Evolutionary conservation across 495 filamentous ascomycete genomes (phyloP), one percentile per base, ranked within the genome.

Genomic region (Trichoderma virens): DNA sequence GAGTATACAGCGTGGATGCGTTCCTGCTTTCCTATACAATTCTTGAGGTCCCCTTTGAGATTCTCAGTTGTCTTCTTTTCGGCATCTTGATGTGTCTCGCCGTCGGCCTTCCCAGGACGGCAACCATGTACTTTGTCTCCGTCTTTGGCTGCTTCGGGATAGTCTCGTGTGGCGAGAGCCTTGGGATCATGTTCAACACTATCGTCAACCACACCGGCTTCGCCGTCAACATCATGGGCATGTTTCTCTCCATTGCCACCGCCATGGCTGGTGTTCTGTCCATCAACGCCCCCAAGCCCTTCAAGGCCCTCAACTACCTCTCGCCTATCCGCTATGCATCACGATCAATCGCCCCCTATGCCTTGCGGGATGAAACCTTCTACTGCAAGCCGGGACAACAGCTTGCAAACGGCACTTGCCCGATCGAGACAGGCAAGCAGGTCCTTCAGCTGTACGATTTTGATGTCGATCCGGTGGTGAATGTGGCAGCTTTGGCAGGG

Each of bases 131-230:
- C 73, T 88, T 90, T 68, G 80, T 89, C 62, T 73, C 83, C 41
- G 75, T 84, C 1, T 88, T 86, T 72, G 88, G 87, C 71, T 82
- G 82, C 60, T 90, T 92, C 68, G 86, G 84, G 64, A 85, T 92
- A 54, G 88, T 90, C 41, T 85, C 74, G 60, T 89, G 85, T 65
- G 89, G 89, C 3, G 89, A 92, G 75, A 87, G 83, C 51, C 68
- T 91, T n/a, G 89, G 89, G 0, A 91, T 92, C 66, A 84, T 90
- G 74, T 90, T 92, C 75, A 90, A 88, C 70, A 91, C 89, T 0
- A 75, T 91, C 7, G 88, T 91, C 73, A 68, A 65, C 59, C 89
- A 92, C 68, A 87, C 87, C 0, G 89, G 89, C 1, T 91, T 92
- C 71, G 86, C 88, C 9, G 82, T 91, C 56, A 90, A 89, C 65